Conservation (phyloP, 2,329 filamentous ascomycete species). For the Aureobasidium sp. region DNA sequence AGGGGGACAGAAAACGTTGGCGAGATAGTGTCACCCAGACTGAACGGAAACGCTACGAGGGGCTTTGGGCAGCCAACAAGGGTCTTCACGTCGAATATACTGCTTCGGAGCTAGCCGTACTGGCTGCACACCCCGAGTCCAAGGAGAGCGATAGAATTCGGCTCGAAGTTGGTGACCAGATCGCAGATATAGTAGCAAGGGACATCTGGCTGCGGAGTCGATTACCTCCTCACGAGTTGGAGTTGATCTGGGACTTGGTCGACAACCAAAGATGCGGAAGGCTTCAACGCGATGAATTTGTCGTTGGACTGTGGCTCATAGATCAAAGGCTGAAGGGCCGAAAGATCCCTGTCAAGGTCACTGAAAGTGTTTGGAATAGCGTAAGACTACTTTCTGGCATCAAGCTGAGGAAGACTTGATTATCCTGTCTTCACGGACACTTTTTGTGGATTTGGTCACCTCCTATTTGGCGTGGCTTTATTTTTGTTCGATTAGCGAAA, state of each 20-base stretch:
- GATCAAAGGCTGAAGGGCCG: conserved; percentile 73
- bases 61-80: conserved; percentile 75
- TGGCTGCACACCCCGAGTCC: conserved; percentile 15
- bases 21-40: conserved; percentile 64
- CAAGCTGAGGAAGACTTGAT: conserved; percentile 22
- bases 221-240: conserved; percentile 60
- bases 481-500: not conserved
- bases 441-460: not conserved
- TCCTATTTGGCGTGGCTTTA: not conserved
- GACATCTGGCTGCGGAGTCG: conserved; percentile 71
- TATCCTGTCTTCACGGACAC: not conserved
- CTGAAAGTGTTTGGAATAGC: conserved; percentile 70
- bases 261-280: conserved; percentile 50
- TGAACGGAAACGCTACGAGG: conserved; percentile 75
- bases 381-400: conserved; percentile 42
- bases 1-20: conserved; percentile 70
- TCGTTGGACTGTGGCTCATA: conserved; percentile 76
- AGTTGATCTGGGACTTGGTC: conserved; percentile 71
- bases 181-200: conserved; percentile 61
- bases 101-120: conserved; percentile 11
- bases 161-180: conserved; percentile 40
- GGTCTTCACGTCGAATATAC: conserved; percentile 42
- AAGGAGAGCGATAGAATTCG: not conserved
- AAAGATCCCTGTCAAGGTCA: conserved; percentile 66
- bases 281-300: conserved; percentile 64